phyloP scores from a whole-genome alignment of 1,139 yeast species.

The Saccharomyces hybrid region DNA sequence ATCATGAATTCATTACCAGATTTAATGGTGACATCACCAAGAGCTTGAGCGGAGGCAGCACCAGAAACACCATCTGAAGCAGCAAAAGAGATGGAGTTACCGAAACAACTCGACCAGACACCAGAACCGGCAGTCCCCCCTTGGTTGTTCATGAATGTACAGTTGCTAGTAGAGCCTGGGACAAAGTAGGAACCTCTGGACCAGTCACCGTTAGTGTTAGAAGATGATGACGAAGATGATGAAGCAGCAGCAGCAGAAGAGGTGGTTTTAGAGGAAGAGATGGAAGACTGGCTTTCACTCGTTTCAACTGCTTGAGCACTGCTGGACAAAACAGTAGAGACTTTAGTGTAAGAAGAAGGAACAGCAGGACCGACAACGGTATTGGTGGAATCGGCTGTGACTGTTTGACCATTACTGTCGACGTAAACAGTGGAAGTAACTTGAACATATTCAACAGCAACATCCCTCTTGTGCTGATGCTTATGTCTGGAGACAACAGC shows the following conservation, averaged over 20 bases:
- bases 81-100: slow-evolving; percentile 78
- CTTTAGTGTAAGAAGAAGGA: slow-evolving; percentile 19
- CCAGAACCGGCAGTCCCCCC: slow-evolving; percentile 83
- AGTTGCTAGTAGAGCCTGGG: slow-evolving; percentile 56
- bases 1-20: slow-evolving; percentile 75
- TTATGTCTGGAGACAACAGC: slow-evolving; percentile 28
- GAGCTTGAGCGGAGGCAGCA: slow-evolving; percentile 54
- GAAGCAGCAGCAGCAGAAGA: slow-evolving; percentile 13
- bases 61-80: slow-evolving; percentile 62
- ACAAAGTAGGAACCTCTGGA: slow-evolving; percentile 64
- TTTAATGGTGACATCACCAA: slow-evolving; percentile 53
- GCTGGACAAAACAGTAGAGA: slow-evolving; percentile 10
- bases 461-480: slow-evolving; percentile 48
- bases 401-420: slow-evolving; percentile 46
- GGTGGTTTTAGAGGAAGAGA: slow-evolving; percentile 15
- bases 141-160: slow-evolving; percentile 72
- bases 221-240: slow-evolving; percentile 9
- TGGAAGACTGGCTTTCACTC: slow-evolving; percentile 12
- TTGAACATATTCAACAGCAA: slow-evolving; percentile 55
- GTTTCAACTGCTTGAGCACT: slow-evolving; percentile 1
- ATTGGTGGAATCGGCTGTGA: slow-evolving; percentile 29
- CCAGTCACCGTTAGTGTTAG: slow-evolving; percentile 51
- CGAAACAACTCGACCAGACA: slow-evolving; percentile 74
- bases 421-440: slow-evolving; percentile 71
- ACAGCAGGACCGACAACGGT: slow-evolving; percentile 22